Percentiles rank a stretch among this genome's conserved stretches.
phyloP scores from a whole-genome alignment of 495 filamentous ascomycete species.

The Penicillium simplicissimum region DNA sequence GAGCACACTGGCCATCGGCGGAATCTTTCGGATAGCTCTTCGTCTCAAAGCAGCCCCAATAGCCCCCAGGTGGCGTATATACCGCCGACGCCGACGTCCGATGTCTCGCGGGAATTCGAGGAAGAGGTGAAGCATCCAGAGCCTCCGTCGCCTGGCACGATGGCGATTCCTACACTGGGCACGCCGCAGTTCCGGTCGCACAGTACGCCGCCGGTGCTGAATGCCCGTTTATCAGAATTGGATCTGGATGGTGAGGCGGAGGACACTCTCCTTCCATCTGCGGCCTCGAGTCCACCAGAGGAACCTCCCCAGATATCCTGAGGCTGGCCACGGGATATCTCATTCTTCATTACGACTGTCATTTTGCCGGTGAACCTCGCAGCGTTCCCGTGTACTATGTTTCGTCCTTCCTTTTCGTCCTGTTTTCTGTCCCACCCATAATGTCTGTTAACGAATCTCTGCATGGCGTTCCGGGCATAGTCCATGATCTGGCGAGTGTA shows the following conservation, averaged over 20 bases:
- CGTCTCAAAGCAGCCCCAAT: conserved; percentile 34
- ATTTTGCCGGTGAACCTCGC: not conserved
- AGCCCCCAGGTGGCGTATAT: conserved; percentile 46
- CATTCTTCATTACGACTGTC: not conserved
- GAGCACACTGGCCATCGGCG: conserved; percentile 35
- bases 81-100: conserved; percentile 51
- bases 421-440: not conserved
- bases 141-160: conserved; percentile 20
- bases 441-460: conserved; percentile 6
- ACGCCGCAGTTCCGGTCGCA: conserved; percentile 34
- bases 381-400: not conserved
- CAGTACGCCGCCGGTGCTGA: conserved; percentile 46
- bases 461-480: conserved; percentile 16
- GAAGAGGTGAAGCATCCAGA: conserved; percentile 13
- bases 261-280: conserved; percentile 8
- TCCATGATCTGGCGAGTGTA: conserved; percentile 11
- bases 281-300: conserved; percentile 9
- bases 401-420: not conserved
- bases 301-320: conserved; percentile 12
- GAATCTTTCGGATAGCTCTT: conserved; percentile 42
- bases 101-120: conserved; percentile 27
- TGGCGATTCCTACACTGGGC: conserved; percentile 25
- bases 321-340: not conserved
- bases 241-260: conserved; percentile 18
- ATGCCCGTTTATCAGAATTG: conserved; percentile 17